A percentile compares a stretch with the other conserved stretches of the same genome.
Conservation (phyloP, 106 monocot species). For the Xerophyta viscosa region DNA sequence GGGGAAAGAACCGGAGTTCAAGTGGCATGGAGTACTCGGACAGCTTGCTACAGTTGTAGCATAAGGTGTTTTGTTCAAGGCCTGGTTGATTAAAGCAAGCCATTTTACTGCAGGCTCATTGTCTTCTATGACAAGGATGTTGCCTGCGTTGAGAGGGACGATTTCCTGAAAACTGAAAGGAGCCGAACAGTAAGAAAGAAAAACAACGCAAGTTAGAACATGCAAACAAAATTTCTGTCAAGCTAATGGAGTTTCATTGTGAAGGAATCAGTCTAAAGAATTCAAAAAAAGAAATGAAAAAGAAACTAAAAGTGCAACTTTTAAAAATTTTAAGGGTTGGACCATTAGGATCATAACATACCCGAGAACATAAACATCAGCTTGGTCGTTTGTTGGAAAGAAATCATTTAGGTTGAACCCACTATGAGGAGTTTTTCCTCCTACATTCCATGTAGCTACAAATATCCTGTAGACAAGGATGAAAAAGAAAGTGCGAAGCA, state of each 20-base stretch:
- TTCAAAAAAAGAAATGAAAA: no score
- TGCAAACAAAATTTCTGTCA: background rate
- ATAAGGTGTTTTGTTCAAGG: constrained; percentile 25
- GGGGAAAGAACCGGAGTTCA: constrained; percentile 6
- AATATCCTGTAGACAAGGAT: constrained; percentile 33
- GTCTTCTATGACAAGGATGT: constrained; percentile 58
- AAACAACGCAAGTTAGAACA: background rate
- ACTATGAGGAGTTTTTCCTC: constrained; percentile 48
- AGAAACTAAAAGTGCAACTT: no score
- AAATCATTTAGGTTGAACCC: constrained; percentile 57
- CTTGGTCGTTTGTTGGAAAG: constrained; percentile 43
- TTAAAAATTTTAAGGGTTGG: no score
- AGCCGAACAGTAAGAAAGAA: background rate
- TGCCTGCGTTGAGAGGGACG: constrained; percentile 69
- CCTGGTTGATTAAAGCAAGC: constrained; percentile 41
- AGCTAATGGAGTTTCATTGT: no score
- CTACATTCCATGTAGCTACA: constrained; percentile 76
- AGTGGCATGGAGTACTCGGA: constrained; percentile 17
- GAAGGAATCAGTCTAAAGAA: no score
- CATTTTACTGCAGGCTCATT: constrained; percentile 56
- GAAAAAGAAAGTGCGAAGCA: background rate
- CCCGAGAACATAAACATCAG: constrained; percentile 79
- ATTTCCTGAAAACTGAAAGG: constrained; percentile 59
- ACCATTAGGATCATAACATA: constrained; percentile 9
- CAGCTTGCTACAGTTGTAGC: constrained; percentile 1